phyloP scores from a whole-genome alignment of 169 alveolate genomes.

The Plasmodium coatneyi region DNA sequence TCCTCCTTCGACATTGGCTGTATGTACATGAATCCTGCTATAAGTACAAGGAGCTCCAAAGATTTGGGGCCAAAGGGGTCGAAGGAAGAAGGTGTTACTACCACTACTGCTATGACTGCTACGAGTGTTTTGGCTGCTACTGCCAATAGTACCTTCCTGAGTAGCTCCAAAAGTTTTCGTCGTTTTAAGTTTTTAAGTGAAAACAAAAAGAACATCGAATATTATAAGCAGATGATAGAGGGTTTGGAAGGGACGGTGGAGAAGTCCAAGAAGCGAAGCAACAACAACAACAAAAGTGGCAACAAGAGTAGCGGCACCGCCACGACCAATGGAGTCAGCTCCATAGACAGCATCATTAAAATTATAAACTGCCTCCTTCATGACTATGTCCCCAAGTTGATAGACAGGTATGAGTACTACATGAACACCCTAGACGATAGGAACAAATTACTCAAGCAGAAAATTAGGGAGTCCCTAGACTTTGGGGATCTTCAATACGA shows the following conservation, averaged over 20 bases:
- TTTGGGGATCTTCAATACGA: conserved; percentile 68
- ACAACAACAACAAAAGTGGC: neutral
- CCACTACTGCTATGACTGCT: neutral
- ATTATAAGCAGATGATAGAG: conserved; percentile 50
- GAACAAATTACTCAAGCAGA: conserved; percentile 47
- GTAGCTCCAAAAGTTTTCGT: conserved; percentile 37
- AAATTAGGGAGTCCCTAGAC: conserved; percentile 57
- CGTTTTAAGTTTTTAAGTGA: conserved; percentile 43
- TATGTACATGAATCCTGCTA: conserved; percentile 42
- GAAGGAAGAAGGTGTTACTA: neutral
- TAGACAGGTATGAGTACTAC: conserved; percentile 68
- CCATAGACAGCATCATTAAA: conserved; percentile 53
- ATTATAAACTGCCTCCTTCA: conserved; percentile 64
- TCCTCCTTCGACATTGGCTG: conserved; percentile 66
- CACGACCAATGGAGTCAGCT: neutral
- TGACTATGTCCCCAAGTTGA: conserved; percentile 64
- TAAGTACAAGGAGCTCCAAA: conserved; percentile 29
- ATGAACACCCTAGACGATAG: conserved; percentile 59
- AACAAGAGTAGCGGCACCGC: neutral
- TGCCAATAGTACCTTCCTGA: neutral
- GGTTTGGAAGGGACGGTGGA: conserved; percentile 38
- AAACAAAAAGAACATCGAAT: conserved; percentile 24
- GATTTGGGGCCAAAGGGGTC: conserved; percentile 23
- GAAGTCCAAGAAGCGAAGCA: conserved; percentile 11
- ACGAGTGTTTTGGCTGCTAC: neutral